These are phyloP conservation scores for Fusarium sublunatum DNA, from an alignment of 2,329 filamentous ascomycete genomes.

Conservation along the genomic window DNA sequence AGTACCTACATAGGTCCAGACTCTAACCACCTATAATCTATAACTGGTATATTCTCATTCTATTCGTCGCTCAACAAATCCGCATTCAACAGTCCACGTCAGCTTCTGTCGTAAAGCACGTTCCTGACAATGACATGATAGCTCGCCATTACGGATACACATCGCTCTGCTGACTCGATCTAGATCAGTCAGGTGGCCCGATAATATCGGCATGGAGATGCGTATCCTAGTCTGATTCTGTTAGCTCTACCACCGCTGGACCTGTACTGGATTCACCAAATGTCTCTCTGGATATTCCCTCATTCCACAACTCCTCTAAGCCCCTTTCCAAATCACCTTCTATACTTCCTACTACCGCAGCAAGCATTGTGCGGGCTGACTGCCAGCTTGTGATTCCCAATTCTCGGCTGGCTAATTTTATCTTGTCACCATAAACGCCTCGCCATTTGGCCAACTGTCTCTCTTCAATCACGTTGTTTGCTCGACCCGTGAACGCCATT, in stretches of 20 bases:
- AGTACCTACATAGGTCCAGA: no score
- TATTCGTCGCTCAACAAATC: slow-evolving; percentile 3
- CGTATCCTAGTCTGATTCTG: slow-evolving; percentile 41
- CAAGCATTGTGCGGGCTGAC: slow-evolving; percentile 51
- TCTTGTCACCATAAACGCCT: slow-evolving; percentile 55
- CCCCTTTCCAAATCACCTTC: slow-evolving; percentile 55
- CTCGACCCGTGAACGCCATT: slow-evolving; percentile 53
- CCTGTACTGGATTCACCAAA: slow-evolving; percentile 34
- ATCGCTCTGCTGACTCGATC: slow-evolving; percentile 6
- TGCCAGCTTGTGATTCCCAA: slow-evolving; percentile 55
- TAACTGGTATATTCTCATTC: slow-evolving; percentile 1
- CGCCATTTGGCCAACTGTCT: slow-evolving; percentile 54
- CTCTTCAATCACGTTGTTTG: slow-evolving; percentile 51
- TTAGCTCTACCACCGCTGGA: slow-evolving; percentile 44
- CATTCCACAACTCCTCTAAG: slow-evolving; percentile 56
- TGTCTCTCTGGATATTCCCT: slow-evolving; percentile 47
- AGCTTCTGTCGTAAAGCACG: slow-evolving; percentile 5
- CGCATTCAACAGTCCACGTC: background rate
- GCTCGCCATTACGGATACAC: slow-evolving; percentile 22
- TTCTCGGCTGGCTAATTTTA: slow-evolving; percentile 54
- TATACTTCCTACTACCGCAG: slow-evolving; percentile 55
- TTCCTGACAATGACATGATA: slow-evolving; percentile 11
- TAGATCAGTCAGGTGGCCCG: slow-evolving; percentile 22
- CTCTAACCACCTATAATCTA: slow-evolving; percentile 6
- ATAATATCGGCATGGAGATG: slow-evolving; percentile 12